Conservation (phyloP, 83 land plant genomes). For the Picea abies region DNA sequence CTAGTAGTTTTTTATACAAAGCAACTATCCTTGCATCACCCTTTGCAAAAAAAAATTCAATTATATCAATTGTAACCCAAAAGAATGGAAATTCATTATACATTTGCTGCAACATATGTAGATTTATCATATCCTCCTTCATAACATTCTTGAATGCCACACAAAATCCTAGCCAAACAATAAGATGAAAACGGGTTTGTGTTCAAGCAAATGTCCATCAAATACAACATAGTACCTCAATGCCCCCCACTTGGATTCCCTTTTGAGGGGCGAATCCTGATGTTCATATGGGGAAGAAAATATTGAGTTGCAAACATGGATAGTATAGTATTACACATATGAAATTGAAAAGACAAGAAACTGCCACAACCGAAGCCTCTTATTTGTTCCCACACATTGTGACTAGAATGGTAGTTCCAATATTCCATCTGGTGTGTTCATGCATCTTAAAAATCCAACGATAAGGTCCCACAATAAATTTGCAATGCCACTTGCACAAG, state of each 20-base stretch:
- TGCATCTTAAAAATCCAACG: no score
- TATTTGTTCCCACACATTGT: no score
- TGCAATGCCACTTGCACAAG: no score
- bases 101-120: conserved; percentile 66
- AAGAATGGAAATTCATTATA: conserved; percentile 82
- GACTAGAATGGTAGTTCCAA: no score
- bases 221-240: conserved; percentile 84
- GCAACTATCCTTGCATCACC: conserved; percentile 88
- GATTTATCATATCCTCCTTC: conserved; percentile 50
- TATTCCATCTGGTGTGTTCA: no score
- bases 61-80: conserved; percentile 80
- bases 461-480: no score
- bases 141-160: conserved; percentile 70
- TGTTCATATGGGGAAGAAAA: conserved; percentile 50
- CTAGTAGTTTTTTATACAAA: conserved; percentile 76
- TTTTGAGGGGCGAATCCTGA: conserved; percentile 89
- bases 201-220: conserved; percentile 97
- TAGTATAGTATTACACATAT: no score
- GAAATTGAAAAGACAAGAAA: no score
- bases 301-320: no score
- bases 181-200: conserved; percentile 85
- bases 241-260: conserved; percentile 89
- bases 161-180: conserved; percentile 93
- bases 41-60: conserved; percentile 92
- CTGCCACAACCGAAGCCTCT: no score